A percentile compares a stretch with the other conserved stretches of the same genome.
phyloP scores from a whole-genome alignment of 192 early-diverging fungal genomes.

The Physocladia obscura region DNA sequence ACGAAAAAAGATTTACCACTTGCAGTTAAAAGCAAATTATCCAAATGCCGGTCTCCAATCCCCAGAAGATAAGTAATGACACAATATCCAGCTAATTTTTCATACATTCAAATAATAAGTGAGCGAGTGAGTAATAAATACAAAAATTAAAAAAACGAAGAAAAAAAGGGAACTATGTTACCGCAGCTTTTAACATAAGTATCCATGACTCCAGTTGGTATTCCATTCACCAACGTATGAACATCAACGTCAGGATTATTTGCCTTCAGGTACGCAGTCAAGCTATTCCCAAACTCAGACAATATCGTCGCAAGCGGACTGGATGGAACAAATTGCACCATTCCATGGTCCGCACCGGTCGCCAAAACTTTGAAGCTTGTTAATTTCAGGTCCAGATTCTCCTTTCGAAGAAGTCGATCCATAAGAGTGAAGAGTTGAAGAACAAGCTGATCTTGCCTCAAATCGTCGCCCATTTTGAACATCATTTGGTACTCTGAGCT shows the following conservation, averaged over 20 bases:
- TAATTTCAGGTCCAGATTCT: slow-evolving; percentile 90
- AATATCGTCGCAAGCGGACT: slow-evolving; percentile 85
- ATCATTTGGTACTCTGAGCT: slow-evolving; percentile 90
- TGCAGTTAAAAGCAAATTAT: slow-evolving; percentile 89
- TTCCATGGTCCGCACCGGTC: slow-evolving; percentile 87
- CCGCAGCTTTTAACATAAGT: slow-evolving; percentile 94
- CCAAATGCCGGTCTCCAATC: slow-evolving; percentile 96
- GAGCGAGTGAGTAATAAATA: neutral
- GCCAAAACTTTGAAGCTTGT: slow-evolving; percentile 96
- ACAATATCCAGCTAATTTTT: slow-evolving; percentile 86
- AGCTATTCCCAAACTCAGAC: slow-evolving; percentile 79
- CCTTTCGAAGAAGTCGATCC: slow-evolving; percentile 91
- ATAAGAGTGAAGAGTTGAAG: slow-evolving; percentile 97
- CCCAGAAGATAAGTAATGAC: slow-evolving; percentile 98
- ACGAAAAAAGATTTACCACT: too few species aligned
- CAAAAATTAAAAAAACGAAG: neutral
- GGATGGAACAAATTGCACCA: slow-evolving; percentile 94
- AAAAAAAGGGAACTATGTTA: slow-evolving; percentile 37
- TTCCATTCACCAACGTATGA: slow-evolving; percentile 28
- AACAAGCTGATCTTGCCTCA: slow-evolving; percentile 96
- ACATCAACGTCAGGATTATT: slow-evolving; percentile 61
- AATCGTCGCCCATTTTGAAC: slow-evolving; percentile 97
- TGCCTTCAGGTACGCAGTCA: slow-evolving; percentile 76
- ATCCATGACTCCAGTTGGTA: slow-evolving; percentile 81
- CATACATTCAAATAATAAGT: neutral